Conservation (phyloP, 2,329 filamentous ascomycete genomes). For the Colletotrichum viniferum region DNA sequence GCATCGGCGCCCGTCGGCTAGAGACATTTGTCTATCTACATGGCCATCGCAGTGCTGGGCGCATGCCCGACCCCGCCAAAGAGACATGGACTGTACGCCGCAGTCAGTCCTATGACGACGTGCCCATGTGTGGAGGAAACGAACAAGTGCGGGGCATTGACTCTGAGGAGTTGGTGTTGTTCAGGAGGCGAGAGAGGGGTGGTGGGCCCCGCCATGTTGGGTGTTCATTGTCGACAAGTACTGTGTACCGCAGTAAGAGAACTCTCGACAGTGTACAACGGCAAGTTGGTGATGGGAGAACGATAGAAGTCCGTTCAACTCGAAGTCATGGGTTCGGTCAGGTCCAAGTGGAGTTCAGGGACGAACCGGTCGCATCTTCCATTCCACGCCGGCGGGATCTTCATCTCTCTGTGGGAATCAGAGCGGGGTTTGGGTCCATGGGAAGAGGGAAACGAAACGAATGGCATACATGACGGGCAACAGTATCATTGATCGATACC, state of each 20-base stretch:
- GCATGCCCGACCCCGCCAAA: conserved; percentile 18
- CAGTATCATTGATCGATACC: neutral
- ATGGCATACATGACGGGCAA: neutral
- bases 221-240: conserved; percentile 14
- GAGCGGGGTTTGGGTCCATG: neutral
- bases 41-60: neutral
- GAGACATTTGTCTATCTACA: neutral
- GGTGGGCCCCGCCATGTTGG: conserved; percentile 5
- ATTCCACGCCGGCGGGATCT: neutral
- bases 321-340: neutral
- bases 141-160: conserved; percentile 14
- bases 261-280: neutral
- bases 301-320: neutral
- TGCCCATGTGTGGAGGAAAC: conserved; percentile 17
- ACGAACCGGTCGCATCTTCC: neutral
- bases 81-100: neutral
- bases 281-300: neutral
- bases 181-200: conserved; percentile 2
- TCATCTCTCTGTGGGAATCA: neutral
- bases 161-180: conserved; percentile 3
- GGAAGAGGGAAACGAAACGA: neutral
- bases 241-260: neutral
- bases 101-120: conserved; percentile 17
- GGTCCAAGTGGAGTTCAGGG: neutral
- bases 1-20: neutral